Conservation (phyloP, 805 yeast species). For the Yamadazyma sp. region DNA sequence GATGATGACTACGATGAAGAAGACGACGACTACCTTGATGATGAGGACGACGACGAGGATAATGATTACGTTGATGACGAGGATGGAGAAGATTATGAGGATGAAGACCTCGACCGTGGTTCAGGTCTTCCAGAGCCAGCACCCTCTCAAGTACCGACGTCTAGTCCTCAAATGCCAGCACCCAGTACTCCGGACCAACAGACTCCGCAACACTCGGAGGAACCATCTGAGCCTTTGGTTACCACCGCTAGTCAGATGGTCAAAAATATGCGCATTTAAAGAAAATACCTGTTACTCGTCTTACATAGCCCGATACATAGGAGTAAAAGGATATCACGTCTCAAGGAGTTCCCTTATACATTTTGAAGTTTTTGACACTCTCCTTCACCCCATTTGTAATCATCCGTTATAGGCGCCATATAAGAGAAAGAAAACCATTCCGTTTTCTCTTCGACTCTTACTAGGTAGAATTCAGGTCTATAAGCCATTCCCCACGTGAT, state of each 20-base stretch:
- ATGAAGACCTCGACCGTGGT: conserved; percentile 10
- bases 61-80: conserved; percentile 12
- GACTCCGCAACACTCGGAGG: neutral
- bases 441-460: no score
- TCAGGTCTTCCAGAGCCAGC: conserved; percentile 7
- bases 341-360: no score
- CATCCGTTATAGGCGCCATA: no score
- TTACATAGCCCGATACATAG: no score
- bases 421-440: no score
- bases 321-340: no score
- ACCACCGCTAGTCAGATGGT: conserved; percentile 11
- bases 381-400: no score
- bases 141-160: neutral
- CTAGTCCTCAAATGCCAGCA: neutral
- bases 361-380: no score
- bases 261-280: conserved; percentile 6
- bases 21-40: conserved; percentile 11
- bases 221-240: neutral
- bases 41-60: conserved; percentile 9
- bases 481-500: no score
- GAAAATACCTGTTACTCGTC: neutral
- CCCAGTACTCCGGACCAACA: neutral
- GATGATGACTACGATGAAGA: conserved; percentile 6
- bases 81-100: conserved; percentile 12
- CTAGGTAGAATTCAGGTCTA: no score